Percentiles rank a stretch among this genome's conserved stretches.
Conservation (phyloP, 345 rosid species). For the Pugionium cornutum region DNA sequence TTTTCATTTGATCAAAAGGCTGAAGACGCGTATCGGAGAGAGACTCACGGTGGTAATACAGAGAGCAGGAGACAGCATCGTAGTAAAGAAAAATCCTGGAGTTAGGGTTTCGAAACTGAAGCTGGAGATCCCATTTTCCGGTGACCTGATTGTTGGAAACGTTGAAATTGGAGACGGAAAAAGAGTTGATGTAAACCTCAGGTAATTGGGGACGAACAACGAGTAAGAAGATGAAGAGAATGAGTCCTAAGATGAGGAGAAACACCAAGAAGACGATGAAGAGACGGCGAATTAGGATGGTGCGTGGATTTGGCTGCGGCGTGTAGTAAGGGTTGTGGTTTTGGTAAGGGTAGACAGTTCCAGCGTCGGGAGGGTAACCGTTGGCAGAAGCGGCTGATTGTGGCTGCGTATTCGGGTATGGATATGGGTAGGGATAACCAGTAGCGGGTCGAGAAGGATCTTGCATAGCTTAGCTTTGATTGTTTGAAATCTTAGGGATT, state of each 20-base stretch:
- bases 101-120: constrained; percentile 67
- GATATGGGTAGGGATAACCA: constrained; percentile 60
- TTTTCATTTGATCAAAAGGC: constrained; percentile 63
- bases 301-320: constrained; percentile 48
- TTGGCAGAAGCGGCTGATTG: constrained; percentile 42
- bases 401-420: constrained; percentile 41
- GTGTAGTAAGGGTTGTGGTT: constrained; percentile 46
- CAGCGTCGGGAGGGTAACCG: constrained; percentile 46
- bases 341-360: constrained; percentile 53
- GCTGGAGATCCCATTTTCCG: constrained; percentile 58
- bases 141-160: constrained; percentile 43
- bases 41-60: constrained; percentile 36
- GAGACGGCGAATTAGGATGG: constrained; percentile 53
- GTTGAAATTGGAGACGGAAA: constrained; percentile 63
- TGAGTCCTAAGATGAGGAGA: constrained; percentile 46
- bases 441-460: constrained; percentile 51
- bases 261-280: constrained; percentile 32
- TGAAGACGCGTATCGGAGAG: constrained; percentile 50
- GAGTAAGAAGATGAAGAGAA: constrained; percentile 63
- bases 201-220: constrained; percentile 74
- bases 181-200: constrained; percentile 47
- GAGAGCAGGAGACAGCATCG: constrained; percentile 22
- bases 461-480: constrained; percentile 41
- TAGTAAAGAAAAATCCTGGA: constrained; percentile 62
- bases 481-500: constrained; percentile 6